A percentile compares a stretch with the other conserved stretches of the same genome.
These are phyloP conservation scores for Cyclotella cryptica DNA, from an alignment of 108 stramenopile species.

Conservation along the genomic window DNA sequence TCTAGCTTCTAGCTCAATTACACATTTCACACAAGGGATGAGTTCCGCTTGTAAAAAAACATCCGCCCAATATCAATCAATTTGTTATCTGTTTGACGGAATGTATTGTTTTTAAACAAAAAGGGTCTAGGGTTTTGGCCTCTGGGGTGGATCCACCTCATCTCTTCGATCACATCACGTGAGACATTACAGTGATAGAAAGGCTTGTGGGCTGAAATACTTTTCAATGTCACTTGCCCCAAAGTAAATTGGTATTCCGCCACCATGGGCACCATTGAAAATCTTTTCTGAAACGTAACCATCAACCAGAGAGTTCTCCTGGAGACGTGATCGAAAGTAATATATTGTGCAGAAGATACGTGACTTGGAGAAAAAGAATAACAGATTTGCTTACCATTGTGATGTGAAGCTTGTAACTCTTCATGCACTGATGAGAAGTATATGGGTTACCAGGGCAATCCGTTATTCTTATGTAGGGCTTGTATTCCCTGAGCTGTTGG, in stretches of 20 bases:
- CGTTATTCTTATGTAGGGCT: constrained; percentile 2
- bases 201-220: constrained; percentile 10
- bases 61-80: constrained; percentile 20
- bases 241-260: constrained; percentile 20
- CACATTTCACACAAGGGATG: constrained; percentile 12
- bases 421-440: not conserved
- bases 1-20: constrained; percentile 21
- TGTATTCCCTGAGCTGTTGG: constrained; percentile 23
- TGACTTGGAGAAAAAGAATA: not conserved
- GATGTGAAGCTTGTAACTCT: constrained; percentile 25
- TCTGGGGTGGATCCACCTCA: constrained; percentile 16
- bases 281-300: constrained; percentile 29
- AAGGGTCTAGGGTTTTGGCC: constrained; percentile 6
- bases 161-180: not conserved
- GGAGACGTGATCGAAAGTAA: not conserved
- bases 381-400: constrained; percentile 6
- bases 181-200: constrained; percentile 15
- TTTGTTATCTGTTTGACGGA: constrained; percentile 19
- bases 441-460: constrained; percentile 10
- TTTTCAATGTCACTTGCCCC: constrained; percentile 15
- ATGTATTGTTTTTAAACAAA: constrained; percentile 6
- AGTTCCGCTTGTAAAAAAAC: constrained; percentile 1
- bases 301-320: constrained; percentile 20
- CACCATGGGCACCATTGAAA: constrained; percentile 5
- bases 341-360: not conserved